Base-by-base conservation (phyloP, 805 yeast genomes). In the Ogataea sp. region DNA sequence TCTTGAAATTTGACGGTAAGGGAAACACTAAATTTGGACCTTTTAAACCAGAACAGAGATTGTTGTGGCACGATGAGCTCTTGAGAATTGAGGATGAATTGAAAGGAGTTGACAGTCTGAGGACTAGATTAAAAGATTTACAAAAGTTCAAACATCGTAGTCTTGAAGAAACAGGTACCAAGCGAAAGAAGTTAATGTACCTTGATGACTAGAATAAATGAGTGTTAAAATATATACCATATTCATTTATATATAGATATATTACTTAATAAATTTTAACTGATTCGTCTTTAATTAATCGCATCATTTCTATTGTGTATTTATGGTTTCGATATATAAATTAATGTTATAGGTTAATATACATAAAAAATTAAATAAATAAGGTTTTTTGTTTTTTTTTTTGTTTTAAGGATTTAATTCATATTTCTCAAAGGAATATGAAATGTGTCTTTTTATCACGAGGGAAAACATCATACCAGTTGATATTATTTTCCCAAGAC, bases 1-100 rank as follows among this genome's bases (percentile, higher is more conserved):
- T 89, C 41, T 67, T 89, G 47, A 88, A 87, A 58, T 86, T 89
- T 54, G 89, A 83, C 53, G 94, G 94, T n/a, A 74, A 76, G 2
- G 77, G 78, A 7, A 67, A 69, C 5, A 40, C 41, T 18, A 61
- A 49, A 42, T 75, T 73, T 45, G 70, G 75, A 6, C 70, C 71
- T 46, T 73, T 89, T 39, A 78, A 88, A 58, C 89, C 96, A 5
- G 71, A 71, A 24, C 70, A 75, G 57, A 72, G 96, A 50, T 70
- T 89, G 43, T 62, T 71, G 40, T 73, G 83, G 51, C 96, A 87
- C 51, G 82, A 84, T 51, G 95, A 86, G 58, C 71, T 88, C 53
- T 69, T 83, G 34, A 69, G 65, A 36, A 64, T 88, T 44, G 95
- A 86, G 50, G 72, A 77, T 58, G 64, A 70, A 36, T 67, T 89